Evolutionary conservation across 495 filamentous ascomycete species (phyloP).

Genomic region (Podospora appendiculata): DNA sequence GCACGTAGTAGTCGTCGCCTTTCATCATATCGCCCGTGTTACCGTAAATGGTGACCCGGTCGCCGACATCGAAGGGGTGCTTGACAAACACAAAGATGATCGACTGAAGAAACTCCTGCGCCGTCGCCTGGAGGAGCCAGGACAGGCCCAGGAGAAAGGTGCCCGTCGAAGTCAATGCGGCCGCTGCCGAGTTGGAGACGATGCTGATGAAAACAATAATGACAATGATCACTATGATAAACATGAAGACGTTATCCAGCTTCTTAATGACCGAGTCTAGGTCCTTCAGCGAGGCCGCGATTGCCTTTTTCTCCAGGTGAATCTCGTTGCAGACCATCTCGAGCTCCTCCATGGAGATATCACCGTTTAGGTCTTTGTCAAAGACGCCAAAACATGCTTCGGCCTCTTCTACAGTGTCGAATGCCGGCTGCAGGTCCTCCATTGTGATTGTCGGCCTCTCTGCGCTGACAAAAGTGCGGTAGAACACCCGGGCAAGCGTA

Average conservation of each 20-base stretch:
- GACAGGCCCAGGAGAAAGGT: conserved; percentile 78
- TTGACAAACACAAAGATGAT: conserved; percentile 96
- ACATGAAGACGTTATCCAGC: conserved; percentile 78
- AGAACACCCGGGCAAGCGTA: conserved; percentile 83
- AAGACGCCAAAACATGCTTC: conserved; percentile 91
- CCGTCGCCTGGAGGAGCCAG: conserved; percentile 87
- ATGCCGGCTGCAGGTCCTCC: conserved; percentile 72
- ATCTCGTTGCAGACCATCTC: conserved; percentile 93
- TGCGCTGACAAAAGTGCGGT: conserved; percentile 74
- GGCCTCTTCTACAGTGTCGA: conserved; percentile 78
- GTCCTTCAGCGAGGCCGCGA: conserved; percentile 89
- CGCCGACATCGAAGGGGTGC: conserved; percentile 95
- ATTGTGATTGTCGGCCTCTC: conserved; percentile 67
- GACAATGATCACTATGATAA: conserved; percentile 71
- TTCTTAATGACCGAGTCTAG: conserved; percentile 92
- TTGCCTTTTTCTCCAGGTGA: conserved; percentile 89
- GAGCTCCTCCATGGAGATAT: conserved; percentile 93
- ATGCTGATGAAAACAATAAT: conserved; percentile 81
- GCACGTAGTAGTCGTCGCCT: conserved; percentile 93
- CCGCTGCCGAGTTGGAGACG: conserved; percentile 79
- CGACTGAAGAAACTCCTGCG: conserved; percentile 87
- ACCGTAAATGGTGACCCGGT: conserved; percentile 85
- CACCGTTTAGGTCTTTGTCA: conserved; percentile 94
- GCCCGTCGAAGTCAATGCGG: conserved; percentile 79
- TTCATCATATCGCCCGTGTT: conserved; percentile 70